Conservation (phyloP, 768 basidiomycete species). For the Tylopilus sp. region DNA sequence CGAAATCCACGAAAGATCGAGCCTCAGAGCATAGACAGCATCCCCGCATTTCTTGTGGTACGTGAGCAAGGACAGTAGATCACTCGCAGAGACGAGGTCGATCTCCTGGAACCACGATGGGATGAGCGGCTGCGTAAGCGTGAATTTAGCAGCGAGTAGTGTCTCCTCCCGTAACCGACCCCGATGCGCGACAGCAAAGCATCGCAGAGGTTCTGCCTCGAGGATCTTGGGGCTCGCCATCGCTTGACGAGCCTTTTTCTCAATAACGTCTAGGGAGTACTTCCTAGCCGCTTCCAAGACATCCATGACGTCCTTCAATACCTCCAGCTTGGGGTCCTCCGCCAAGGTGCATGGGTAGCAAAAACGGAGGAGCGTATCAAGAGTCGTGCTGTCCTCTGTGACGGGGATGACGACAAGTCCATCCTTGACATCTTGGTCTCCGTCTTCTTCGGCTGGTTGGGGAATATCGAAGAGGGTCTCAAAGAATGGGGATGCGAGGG, state of each 20-base stretch:
- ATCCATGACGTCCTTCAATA: not conserved
- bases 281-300: not conserved
- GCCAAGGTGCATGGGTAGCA: conserved; percentile 19
- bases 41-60: conserved; percentile 19
- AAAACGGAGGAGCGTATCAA: conserved; percentile 25
- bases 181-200: not conserved
- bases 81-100: conserved; percentile 21
- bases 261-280: not conserved
- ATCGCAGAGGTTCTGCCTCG: not conserved
- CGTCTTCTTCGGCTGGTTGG: conserved; percentile 13
- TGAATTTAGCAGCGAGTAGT: conserved; percentile 1
- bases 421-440: conserved; percentile 14
- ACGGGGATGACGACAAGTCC: conserved; percentile 17
- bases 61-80: conserved; percentile 21
- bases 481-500: conserved; percentile 30
- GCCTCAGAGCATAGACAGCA: conserved; percentile 6
- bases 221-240: not conserved
- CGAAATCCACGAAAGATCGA: conserved; percentile 12
- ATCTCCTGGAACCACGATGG: conserved; percentile 26
- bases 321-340: not conserved
- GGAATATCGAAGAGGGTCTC: conserved; percentile 23
- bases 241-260: not conserved
- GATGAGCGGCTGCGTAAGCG: conserved; percentile 24
- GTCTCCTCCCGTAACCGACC: not conserved
- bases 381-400: conserved; percentile 18